phyloP scores from a whole-genome alignment of 2,329 filamentous ascomycete genomes.

The Alternaria sp. region DNA sequence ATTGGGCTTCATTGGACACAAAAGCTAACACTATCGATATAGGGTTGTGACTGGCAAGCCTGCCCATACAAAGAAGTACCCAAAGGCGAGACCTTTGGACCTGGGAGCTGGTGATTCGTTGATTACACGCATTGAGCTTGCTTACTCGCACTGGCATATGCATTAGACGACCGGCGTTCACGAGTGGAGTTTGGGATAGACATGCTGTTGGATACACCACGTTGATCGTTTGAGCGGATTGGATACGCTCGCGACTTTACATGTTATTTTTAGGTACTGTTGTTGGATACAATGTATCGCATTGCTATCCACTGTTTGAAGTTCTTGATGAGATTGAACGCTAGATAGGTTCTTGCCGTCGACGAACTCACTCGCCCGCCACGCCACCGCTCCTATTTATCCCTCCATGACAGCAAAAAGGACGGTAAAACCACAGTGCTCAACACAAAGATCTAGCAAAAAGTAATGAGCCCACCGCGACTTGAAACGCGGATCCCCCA shows the following conservation, averaged over 20 bases:
- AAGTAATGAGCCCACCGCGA: neutral
- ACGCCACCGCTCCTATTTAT: too few species aligned
- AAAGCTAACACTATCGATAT: slow-evolving; percentile 13
- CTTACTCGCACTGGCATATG: neutral
- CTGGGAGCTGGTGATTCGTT: slow-evolving; percentile 31
- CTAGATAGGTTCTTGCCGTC: neutral
- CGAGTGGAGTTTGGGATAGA: neutral
- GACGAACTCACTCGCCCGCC: neutral
- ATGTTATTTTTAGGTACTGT: neutral
- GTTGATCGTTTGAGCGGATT: neutral
- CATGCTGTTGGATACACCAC: neutral
- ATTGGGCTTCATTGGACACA: neutral
- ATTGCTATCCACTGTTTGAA: neutral
- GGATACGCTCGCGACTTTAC: neutral
- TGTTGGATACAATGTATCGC: neutral
- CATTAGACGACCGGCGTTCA: neutral
- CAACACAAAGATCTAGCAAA: too few species aligned
- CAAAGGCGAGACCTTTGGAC: slow-evolving; percentile 43
- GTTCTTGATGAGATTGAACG: neutral
- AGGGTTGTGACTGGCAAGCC: slow-evolving; percentile 83
- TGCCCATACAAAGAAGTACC: slow-evolving; percentile 71
- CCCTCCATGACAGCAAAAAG: neutral
- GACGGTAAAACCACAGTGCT: too few species aligned
- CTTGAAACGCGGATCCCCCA: neutral
- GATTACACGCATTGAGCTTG: neutral